These are phyloP conservation scores for Backusella luteola DNA, from an alignment of 192 early-diverging fungal genomes.

Conservation along the genomic window DNA sequence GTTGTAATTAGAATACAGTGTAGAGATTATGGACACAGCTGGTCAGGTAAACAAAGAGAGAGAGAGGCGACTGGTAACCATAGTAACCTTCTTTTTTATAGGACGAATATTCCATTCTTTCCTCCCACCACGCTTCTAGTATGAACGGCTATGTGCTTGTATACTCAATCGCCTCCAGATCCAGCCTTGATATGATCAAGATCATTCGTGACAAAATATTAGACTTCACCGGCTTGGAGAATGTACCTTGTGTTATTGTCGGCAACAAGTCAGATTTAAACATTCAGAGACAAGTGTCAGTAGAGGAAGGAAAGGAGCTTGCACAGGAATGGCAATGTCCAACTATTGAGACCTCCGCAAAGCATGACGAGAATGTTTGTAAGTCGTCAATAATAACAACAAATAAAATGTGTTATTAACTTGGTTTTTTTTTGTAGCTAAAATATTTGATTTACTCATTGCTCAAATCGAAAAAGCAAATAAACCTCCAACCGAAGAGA, in stretches of 20 bases:
- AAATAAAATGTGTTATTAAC: background rate
- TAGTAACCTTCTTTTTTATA: conserved; percentile 17
- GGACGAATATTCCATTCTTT: conserved; percentile 95
- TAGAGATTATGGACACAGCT: conserved; percentile 94
- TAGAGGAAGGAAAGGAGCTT: conserved; percentile 72
- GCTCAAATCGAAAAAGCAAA: conserved; percentile 78
- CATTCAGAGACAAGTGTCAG: conserved; percentile 72
- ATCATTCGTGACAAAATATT: conserved; percentile 94
- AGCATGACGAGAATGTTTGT: conserved; percentile 88
- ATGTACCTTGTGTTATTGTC: conserved; percentile 87
- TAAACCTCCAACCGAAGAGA: conserved; percentile 55
- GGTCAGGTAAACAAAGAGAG: conserved; percentile 68
- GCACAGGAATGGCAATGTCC: conserved; percentile 86
- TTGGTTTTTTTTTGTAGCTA: conserved; percentile 29
- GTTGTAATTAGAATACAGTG: conserved; percentile 64
- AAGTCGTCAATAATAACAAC: conserved; percentile 21
- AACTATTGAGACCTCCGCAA: conserved; percentile 88
- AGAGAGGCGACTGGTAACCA: too few species aligned
- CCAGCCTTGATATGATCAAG: conserved; percentile 87
- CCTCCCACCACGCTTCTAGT: conserved; percentile 83
- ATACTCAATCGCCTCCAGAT: conserved; percentile 84
- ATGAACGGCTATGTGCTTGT: conserved; percentile 95
- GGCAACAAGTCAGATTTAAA: conserved; percentile 92
- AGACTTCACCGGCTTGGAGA: conserved; percentile 86
- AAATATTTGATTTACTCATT: conserved; percentile 83